phyloP scores from a whole-genome alignment of 331 rosid species.

The Rosa hybrid region DNA sequence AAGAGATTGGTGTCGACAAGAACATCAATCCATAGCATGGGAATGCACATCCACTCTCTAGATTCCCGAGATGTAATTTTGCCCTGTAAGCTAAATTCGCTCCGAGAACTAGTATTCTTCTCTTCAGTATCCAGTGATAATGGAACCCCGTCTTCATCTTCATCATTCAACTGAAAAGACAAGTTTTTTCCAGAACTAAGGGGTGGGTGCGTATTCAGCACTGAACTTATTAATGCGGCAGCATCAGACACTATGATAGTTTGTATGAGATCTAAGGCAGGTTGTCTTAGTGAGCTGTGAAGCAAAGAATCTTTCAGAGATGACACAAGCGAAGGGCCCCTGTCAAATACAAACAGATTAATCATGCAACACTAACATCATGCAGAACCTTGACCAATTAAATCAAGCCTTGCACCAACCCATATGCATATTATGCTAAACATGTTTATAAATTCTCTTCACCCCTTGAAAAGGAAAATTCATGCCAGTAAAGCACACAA shows the following conservation, averaged over 20 bases:
- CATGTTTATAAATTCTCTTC: not conserved
- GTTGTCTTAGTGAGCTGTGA: slow-evolving; percentile 90
- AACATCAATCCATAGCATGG: slow-evolving; percentile 93
- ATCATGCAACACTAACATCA: slow-evolving; percentile 26
- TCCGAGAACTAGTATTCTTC: slow-evolving; percentile 71
- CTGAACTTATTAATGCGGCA: slow-evolving; percentile 62
- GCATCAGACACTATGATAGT: slow-evolving; percentile 85
- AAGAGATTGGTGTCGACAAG: slow-evolving; percentile 66
- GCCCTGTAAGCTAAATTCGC: slow-evolving; percentile 59
- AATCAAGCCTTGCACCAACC: not conserved
- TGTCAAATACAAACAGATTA: slow-evolving; percentile 47
- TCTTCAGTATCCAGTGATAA: slow-evolving; percentile 40
- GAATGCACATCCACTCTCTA: slow-evolving; percentile 91
- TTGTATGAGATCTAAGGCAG: slow-evolving; percentile 94
- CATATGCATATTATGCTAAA: not conserved
- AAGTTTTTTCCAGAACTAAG: slow-evolving; percentile 36
- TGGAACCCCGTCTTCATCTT: slow-evolving; percentile 43
- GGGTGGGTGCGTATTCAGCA: slow-evolving; percentile 46
- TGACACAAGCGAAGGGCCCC: slow-evolving; percentile 94
- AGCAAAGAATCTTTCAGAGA: slow-evolving; percentile 91
- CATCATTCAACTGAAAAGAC: slow-evolving; percentile 47
- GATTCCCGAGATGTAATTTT: slow-evolving; percentile 63
- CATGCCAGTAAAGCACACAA: not conserved
- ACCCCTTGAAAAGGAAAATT: not conserved
- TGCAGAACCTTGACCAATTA: slow-evolving; percentile 25